Evolutionary conservation across 2,329 filamentous ascomycete species (phyloP), one percentile per base, ranked within the genome.

Genomic region (Helminthosporium solani): DNA sequence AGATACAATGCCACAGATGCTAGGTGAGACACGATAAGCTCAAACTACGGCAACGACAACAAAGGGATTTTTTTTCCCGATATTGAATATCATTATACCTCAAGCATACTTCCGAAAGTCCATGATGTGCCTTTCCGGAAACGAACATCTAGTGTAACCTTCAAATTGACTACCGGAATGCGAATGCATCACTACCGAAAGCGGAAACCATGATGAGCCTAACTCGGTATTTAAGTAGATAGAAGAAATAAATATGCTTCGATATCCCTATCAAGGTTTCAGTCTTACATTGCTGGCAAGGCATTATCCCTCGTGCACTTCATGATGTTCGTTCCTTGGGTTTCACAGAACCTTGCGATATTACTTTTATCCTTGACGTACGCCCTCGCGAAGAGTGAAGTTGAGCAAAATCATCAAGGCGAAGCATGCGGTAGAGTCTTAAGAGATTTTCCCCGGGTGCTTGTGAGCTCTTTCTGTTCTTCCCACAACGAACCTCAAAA

Each of bases 141-240:
- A 20, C 23, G n/a, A 39, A 18, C 2, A 38, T n/a, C 21, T 42
- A 21, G 41, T 45, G 37, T 36, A 23, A 42, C 42, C 20, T 21
- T 2, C 25, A n/a, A 33, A 12, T 25, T 8, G n/a, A 18, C 9
- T 16, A 38, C 2, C 14, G 46, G 46, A 44, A 44, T 42, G 41
- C 19, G 28, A 41, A 27, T 28, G 39, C 33, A 16, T 19, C 34
- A 39, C 14, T 25, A 27, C 16, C 38, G 46, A 49, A 49, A 49
- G 41, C 46, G 42, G 46, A 20, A 42, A 39, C n/a, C 34, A 44
- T 44, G 23, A 33, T 43, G 33, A 23, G 27, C 21, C n/a, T 19
- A 43, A 39, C 12, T 12, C 20, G 18, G 28, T 19, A 5, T 15
- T 11, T 2, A 5, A 16, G 16, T 7, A 35, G 7, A 40, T n/a